Evolutionary conservation across 371 early-diverging fungal species (phyloP).

Genomic region (Rhizopus stolonifer): DNA sequence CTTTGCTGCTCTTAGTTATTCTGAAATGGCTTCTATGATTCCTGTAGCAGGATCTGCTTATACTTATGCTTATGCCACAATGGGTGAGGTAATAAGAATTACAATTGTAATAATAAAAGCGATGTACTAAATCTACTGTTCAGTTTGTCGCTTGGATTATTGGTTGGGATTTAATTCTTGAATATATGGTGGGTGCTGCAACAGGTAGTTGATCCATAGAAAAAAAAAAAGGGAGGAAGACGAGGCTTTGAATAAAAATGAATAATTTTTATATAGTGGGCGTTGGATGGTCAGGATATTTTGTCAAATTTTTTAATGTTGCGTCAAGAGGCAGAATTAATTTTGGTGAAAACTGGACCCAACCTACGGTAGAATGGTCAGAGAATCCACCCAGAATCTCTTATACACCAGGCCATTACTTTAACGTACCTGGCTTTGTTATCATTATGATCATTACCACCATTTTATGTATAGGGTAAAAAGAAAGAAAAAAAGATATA

Average conservation of each 20-base stretch:
- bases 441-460: constrained; percentile 61
- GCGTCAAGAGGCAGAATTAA: constrained; percentile 47
- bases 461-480: constrained; percentile 64
- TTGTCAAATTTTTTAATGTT: constrained; percentile 65
- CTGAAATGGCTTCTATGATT: constrained; percentile 82
- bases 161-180: constrained; percentile 85
- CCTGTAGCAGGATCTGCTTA: constrained; percentile 86
- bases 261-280: constrained; percentile 22
- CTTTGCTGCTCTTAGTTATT: constrained; percentile 77
- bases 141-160: constrained; percentile 76
- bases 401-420: constrained; percentile 51
- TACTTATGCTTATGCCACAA: constrained; percentile 80
- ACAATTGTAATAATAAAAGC: too few species aligned
- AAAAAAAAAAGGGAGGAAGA: too few species aligned
- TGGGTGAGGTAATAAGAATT: constrained; percentile 79
- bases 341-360: constrained; percentile 52
- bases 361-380: constrained; percentile 65
- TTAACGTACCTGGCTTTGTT: constrained; percentile 76
- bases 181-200: constrained; percentile 78
- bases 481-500: not conserved
- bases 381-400: constrained; percentile 38
- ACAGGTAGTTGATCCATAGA: constrained; percentile 40
- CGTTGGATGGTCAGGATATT: constrained; percentile 80
- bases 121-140: not conserved
- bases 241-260: too few species aligned